phyloP scores from a whole-genome alignment of 2,329 filamentous ascomycete genomes.

The Scedosporium aurantiacum region DNA sequence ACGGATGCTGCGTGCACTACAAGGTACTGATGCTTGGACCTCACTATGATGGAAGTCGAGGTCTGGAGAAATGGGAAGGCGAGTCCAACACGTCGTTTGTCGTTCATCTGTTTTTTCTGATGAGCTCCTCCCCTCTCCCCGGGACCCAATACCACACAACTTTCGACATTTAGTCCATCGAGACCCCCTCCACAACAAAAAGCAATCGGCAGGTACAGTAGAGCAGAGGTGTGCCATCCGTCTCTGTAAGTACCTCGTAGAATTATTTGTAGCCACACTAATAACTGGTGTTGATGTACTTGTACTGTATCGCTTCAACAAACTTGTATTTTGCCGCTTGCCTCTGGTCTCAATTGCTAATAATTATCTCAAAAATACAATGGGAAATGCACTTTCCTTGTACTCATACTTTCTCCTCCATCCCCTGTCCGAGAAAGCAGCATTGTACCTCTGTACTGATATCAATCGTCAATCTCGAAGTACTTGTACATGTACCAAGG shows the following conservation, averaged over 20 bases:
- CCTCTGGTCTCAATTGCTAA: background rate
- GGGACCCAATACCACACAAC: background rate
- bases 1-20: too few species aligned
- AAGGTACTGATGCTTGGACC: too few species aligned
- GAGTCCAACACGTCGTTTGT: too few species aligned
- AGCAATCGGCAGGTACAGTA: slow-evolving; percentile 5
- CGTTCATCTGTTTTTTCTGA: too few species aligned
- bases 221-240: background rate
- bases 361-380: too few species aligned
- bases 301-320: background rate
- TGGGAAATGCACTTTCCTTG: background rate
- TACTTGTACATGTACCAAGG: background rate
- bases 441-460: background rate
- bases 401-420: background rate
- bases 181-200: background rate
- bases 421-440: background rate
- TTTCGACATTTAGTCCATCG: background rate
- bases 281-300: background rate
- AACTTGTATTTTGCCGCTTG: background rate
- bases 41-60: too few species aligned
- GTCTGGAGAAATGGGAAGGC: too few species aligned
- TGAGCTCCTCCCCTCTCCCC: too few species aligned
- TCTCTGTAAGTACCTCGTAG: background rate
- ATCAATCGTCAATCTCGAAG: too few species aligned
- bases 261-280: background rate